Conservation (phyloP, 1,139 yeast genomes). For the Blastobotrys capitulatus region DNA sequence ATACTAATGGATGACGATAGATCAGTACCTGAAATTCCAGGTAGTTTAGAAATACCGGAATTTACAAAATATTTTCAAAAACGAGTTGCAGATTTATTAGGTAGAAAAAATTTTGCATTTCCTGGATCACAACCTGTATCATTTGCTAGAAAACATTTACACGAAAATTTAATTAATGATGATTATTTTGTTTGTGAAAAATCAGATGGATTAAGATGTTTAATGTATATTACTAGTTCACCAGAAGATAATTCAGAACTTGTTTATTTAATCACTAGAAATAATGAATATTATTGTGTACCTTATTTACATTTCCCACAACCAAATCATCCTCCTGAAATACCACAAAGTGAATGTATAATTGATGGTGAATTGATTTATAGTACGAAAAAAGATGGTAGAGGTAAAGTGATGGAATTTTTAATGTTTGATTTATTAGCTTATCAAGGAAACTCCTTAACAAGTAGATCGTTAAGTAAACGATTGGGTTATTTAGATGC, state of each 20-base stretch:
- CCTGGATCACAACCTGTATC: constrained; percentile 97
- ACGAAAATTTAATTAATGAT: constrained; percentile 50
- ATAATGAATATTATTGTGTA: constrained; percentile 75
- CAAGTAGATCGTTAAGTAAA: constrained; percentile 66
- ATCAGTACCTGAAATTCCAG: constrained; percentile 79
- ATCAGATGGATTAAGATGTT: constrained; percentile 85
- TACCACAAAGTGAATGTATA: constrained; percentile 78
- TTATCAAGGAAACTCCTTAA: constrained; percentile 66
- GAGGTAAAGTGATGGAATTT: constrained; percentile 61
- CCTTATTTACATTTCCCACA: constrained; percentile 81
- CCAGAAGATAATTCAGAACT: constrained; percentile 28
- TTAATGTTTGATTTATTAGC: constrained; percentile 90
- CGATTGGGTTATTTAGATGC: constrained; percentile 85
- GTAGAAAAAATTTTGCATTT: constrained; percentile 39
- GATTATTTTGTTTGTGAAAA: constrained; percentile 89
- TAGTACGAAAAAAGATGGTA: constrained; percentile 40
- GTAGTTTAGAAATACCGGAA: constrained; percentile 64
- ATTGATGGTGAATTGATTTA: constrained; percentile 88
- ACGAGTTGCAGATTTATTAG: constrained; percentile 65
- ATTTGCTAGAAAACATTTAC: constrained; percentile 69
- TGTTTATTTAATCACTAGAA: constrained; percentile 74
- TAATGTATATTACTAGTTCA: constrained; percentile 64
- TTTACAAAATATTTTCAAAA: constrained; percentile 63
- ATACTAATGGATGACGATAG: background rate
- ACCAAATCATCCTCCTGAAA: constrained; percentile 34